Evolutionary conservation across 1,284 basidiomycete species (phyloP).

Genomic region (Marasmius sp.): DNA sequence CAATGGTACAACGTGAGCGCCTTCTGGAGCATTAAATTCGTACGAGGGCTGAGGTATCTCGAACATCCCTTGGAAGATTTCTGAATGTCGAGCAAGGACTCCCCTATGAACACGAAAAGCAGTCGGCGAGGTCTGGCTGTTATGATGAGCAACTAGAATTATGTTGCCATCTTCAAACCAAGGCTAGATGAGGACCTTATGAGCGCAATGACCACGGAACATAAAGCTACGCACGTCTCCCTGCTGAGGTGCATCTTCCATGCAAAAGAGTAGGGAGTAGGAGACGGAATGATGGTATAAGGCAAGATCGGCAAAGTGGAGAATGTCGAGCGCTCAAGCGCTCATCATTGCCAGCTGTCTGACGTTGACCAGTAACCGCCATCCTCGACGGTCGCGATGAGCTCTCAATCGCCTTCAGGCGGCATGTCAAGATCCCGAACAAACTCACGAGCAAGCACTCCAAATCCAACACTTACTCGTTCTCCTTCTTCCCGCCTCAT

Average conservation of each 20-base stretch:
- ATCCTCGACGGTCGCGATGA: neutral
- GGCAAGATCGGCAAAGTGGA: neutral
- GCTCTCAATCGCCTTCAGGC: neutral
- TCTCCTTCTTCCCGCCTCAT: conserved; percentile 24
- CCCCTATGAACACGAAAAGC: conserved; percentile 59
- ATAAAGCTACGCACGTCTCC: conserved; percentile 6
- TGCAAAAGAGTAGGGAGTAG: neutral
- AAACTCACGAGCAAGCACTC: conserved; percentile 7
- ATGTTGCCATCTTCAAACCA: conserved; percentile 65
- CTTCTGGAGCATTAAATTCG: conserved; percentile 38
- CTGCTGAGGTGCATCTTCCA: conserved; percentile 3
- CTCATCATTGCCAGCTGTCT: neutral
- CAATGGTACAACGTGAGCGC: conserved; percentile 52
- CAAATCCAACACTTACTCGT: conserved; percentile 1
- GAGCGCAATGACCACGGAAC: neutral
- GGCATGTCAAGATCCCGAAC: conserved; percentile 7
- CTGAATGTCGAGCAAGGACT: conserved; percentile 57
- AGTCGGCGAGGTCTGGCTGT: conserved; percentile 30
- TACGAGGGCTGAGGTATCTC: conserved; percentile 45
- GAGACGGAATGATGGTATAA: neutral
- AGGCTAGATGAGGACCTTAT: conserved; percentile 31
- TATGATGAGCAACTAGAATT: conserved; percentile 37
- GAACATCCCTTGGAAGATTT: conserved; percentile 61
- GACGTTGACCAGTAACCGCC: neutral
- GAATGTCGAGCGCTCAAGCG: no score